Base-by-base conservation (phyloP, 106 monocot genomes). In the Apostasia ramifera region DNA sequence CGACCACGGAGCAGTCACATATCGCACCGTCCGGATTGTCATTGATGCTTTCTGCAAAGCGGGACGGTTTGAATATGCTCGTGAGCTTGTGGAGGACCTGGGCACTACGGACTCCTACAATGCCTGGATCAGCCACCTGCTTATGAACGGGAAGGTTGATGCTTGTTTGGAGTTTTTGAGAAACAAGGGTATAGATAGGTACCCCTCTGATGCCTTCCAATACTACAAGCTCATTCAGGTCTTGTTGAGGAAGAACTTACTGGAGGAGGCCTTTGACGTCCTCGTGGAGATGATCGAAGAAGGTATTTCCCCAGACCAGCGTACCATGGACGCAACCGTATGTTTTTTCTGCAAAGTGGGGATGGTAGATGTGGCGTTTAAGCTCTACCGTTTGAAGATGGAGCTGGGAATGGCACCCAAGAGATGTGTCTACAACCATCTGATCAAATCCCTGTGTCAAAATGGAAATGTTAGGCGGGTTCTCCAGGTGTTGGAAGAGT, bases 301-400 rank as follows among this genome's bases (percentile, higher is more conserved):
- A 44, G 92, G 82, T 53, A 79, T 95, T 38, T 4, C 66, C 8
- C 95, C 92, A 2, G 84, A 80, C 41, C 59, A 62, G 45, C 53
- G 40, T 38, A 91, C 91, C 38, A 92, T 92, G 89, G 84, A 82
- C 37, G 69, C 71, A 1, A 78, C 80, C 1, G 75, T 95, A 55
- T 84, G 92, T 69, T 92, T 92, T 76, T 92, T 92, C 71, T 95
- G 95, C 81, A 95, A 95, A 75, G 86, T 86, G 3, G 92, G 92
- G 2, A 74, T 95, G 77, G 86, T 95, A 1, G 91, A 86, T 40
- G 77, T 89, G 5, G 92, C 92, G 0, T 1, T 84, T 7, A 44
- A 81, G 55, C 80, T 95, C 3, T 95, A 95, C 76, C 52, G 65
- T 12, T 78, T 78, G 3, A 75, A 82, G 49, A 12, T 49, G 42